phyloP scores from a whole-genome alignment of 805 yeast genomes.

The Candida saitoana region DNA sequence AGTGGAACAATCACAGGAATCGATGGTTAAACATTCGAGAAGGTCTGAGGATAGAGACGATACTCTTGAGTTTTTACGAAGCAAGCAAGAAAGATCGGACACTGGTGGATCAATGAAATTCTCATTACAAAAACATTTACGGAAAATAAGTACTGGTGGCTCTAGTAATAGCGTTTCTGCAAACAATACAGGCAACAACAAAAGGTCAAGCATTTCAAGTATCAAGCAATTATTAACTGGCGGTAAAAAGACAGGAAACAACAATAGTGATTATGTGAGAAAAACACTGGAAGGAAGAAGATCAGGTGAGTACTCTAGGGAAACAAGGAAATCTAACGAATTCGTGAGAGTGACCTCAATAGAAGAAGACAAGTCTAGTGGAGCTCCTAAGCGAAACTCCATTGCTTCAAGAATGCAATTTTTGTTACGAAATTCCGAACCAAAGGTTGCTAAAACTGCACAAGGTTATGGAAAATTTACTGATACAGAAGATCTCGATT shows the following conservation, averaged over 20 bases:
- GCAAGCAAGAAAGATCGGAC: conserved; percentile 31
- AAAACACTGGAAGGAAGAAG: conserved; percentile 21
- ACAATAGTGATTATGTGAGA: neutral
- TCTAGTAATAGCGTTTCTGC: conserved; percentile 13
- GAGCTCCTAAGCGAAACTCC: conserved; percentile 22
- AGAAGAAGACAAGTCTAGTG: conserved; percentile 1
- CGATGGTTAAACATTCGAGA: conserved; percentile 18
- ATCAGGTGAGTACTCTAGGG: conserved; percentile 11
- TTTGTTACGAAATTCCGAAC: conserved; percentile 37
- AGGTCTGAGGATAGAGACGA: conserved; percentile 21
- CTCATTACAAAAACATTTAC: conserved; percentile 28
- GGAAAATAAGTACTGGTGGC: conserved; percentile 40
- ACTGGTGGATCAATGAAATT: conserved; percentile 41
- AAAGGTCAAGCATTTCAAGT: conserved; percentile 27
- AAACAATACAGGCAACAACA: conserved; percentile 19
- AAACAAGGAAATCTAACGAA: neutral
- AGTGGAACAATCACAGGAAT: conserved; percentile 15
- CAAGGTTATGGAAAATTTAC: conserved; percentile 79
- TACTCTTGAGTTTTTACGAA: conserved; percentile 34
- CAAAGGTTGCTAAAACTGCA: conserved; percentile 61
- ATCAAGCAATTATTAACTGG: conserved; percentile 18
- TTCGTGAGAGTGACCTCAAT: neutral
- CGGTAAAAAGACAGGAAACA: conserved; percentile 1
- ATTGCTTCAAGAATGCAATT: conserved; percentile 56
- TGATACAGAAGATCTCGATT: conserved; percentile 35